These are phyloP conservation scores for Hypoxylon sp. DNA, from an alignment of 2,329 filamentous ascomycete species.

Conservation along the genomic window DNA sequence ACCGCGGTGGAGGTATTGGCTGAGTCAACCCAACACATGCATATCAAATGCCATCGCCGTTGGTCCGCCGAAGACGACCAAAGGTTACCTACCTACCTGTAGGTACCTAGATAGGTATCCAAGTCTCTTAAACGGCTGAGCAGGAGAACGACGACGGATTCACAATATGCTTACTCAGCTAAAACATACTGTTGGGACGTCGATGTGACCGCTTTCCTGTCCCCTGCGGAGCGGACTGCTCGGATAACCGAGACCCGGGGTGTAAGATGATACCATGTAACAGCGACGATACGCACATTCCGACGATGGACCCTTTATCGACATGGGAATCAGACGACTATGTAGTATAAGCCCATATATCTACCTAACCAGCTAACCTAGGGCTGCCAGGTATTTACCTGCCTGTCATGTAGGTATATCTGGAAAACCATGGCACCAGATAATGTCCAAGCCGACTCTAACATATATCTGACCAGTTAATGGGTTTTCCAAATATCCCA, in stretches of 20 bases:
- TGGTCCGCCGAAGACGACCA: constrained; percentile 9
- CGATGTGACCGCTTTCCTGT: too few species aligned
- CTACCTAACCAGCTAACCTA: background rate
- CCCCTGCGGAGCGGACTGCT: background rate
- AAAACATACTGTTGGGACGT: constrained; percentile 4
- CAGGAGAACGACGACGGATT: background rate
- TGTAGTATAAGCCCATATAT: constrained; percentile 12
- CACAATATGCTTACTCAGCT: background rate
- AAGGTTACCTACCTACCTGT: background rate
- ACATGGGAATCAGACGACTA: constrained; percentile 3
- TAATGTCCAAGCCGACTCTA: background rate
- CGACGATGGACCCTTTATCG: constrained; percentile 6
- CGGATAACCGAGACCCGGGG: constrained; percentile 9
- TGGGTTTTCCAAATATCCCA: background rate
- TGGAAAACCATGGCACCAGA: constrained; percentile 3
- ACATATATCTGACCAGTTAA: background rate
- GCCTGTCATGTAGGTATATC: too few species aligned
- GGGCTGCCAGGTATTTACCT: too few species aligned
- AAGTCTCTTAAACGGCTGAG: constrained; percentile 3
- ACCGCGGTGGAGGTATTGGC: constrained; percentile 18
- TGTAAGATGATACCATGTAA: constrained; percentile 3
- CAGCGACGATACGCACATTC: background rate
- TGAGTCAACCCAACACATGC: constrained; percentile 1
- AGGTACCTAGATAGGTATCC: too few species aligned
- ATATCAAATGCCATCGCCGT: constrained; percentile 5